These are phyloP conservation scores for Pisolithus microcarpus DNA, from an alignment of 768 basidiomycete species.

Conservation along the genomic window DNA sequence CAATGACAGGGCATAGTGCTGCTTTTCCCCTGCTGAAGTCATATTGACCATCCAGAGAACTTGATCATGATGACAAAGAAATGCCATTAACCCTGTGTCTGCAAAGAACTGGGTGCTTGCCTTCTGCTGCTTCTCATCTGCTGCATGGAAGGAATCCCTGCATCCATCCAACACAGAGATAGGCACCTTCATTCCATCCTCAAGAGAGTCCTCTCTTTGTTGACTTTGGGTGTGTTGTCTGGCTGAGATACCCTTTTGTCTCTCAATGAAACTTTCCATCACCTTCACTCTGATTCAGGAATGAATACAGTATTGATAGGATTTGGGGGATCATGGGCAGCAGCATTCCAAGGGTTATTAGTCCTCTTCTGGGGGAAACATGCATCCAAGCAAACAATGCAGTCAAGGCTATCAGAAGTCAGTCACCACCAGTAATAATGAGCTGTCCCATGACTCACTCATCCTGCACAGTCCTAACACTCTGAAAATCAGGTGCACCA, in stretches of 20 bases:
- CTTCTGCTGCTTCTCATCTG: slow-evolving; percentile 9
- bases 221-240: background rate
- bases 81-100: slow-evolving; percentile 13
- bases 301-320: slow-evolving; percentile 7
- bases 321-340: background rate
- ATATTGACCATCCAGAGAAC: slow-evolving; percentile 15
- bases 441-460: background rate
- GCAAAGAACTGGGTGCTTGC: slow-evolving; percentile 13
- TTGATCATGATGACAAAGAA: slow-evolving; percentile 12
- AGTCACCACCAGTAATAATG: background rate
- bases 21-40: slow-evolving; percentile 12
- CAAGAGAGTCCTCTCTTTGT: slow-evolving; percentile 7
- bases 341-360: slow-evolving; percentile 8
- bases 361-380: slow-evolving; percentile 28
- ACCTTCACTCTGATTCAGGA: slow-evolving; percentile 11
- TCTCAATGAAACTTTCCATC: slow-evolving; percentile 11
- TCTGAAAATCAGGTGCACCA: background rate
- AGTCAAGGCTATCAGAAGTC: slow-evolving; percentile 14
- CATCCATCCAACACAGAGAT: slow-evolving; percentile 28
- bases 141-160: slow-evolving; percentile 21
- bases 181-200: slow-evolving; percentile 21
- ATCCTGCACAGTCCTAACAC: background rate
- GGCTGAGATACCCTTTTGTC: background rate
- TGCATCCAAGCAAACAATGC: slow-evolving; percentile 28
- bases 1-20: slow-evolving; percentile 7